Percentiles rank a stretch among this genome's conserved stretches.
Conservation (phyloP, 2,329 filamentous ascomycete genomes). For the Aureobasidium leucospermi region DNA sequence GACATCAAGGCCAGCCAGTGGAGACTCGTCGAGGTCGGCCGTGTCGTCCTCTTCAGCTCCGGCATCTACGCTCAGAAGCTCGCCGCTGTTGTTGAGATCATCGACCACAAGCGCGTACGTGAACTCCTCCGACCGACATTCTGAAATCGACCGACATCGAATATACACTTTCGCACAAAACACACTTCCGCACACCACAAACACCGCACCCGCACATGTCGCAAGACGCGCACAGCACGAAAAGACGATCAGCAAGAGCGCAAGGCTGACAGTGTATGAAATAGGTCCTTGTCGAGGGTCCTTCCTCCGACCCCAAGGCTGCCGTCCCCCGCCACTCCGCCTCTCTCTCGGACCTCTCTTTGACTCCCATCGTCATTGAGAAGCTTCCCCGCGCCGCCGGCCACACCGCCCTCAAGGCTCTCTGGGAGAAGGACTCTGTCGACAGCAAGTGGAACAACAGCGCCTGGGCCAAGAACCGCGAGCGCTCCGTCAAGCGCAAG, state of each 20-base stretch:
- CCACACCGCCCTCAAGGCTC: constrained; percentile 72
- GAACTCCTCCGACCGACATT: neutral
- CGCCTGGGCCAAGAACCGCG: constrained; percentile 90
- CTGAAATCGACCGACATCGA: constrained; percentile 1
- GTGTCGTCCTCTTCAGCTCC: constrained; percentile 84
- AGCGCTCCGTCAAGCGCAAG: constrained; percentile 77
- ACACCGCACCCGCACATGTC: neutral
- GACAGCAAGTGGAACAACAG: constrained; percentile 89
- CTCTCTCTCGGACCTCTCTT: constrained; percentile 72
- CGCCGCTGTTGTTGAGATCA: constrained; percentile 95
- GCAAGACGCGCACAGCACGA: neutral
- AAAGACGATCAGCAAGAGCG: constrained; percentile 4
- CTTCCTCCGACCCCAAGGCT: constrained; percentile 70
- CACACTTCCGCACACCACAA: neutral
- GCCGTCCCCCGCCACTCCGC: constrained; percentile 82
- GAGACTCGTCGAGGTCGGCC: constrained; percentile 98
- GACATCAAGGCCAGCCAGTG: constrained; percentile 52
- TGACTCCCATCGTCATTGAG: constrained; percentile 82
- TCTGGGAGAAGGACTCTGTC: constrained; percentile 86
- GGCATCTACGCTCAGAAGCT: constrained; percentile 78
- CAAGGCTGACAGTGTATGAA: constrained; percentile 18
- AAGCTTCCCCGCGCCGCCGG: constrained; percentile 81
- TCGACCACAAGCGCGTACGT: constrained; percentile 99
- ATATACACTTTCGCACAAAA: constrained; percentile 1
- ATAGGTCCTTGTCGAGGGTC: constrained; percentile 94